phyloP scores from a whole-genome alignment of 805 yeast genomes.

The Diddensiella transvaalensis region DNA sequence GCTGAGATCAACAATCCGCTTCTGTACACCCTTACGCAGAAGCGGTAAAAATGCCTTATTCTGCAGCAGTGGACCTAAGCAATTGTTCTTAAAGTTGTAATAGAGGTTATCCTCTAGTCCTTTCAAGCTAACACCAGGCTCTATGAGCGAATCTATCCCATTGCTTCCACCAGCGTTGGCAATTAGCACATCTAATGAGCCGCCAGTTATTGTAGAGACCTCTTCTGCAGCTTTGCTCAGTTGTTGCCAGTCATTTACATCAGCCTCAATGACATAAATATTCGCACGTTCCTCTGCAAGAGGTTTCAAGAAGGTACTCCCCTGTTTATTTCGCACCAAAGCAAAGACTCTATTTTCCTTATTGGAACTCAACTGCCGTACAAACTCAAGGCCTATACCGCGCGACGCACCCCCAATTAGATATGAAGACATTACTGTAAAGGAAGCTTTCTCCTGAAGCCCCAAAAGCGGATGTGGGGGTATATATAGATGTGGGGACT shows the following conservation, averaged over 20 bases:
- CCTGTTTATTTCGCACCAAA: slow-evolving; percentile 16
- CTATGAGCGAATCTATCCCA: slow-evolving; percentile 10
- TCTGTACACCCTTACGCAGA: slow-evolving; percentile 6
- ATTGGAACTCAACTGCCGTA: slow-evolving; percentile 26
- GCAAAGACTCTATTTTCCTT: slow-evolving; percentile 29
- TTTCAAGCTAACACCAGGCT: neutral
- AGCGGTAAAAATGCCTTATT: slow-evolving; percentile 13
- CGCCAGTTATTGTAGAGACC: slow-evolving; percentile 16
- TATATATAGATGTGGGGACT: neutral
- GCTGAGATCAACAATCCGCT: slow-evolving; percentile 14
- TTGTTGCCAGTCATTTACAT: slow-evolving; percentile 21
- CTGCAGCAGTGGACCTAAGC: neutral
- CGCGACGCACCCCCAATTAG: slow-evolving; percentile 38
- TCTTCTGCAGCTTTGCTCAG: slow-evolving; percentile 13
- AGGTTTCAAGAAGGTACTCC: slow-evolving; percentile 12
- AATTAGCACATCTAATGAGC: slow-evolving; percentile 28
- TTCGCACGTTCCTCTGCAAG: slow-evolving; percentile 16
- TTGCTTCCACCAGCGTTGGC: slow-evolving; percentile 28
- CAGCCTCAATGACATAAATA: slow-evolving; percentile 27
- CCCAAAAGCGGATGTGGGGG: neutral
- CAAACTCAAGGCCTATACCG: slow-evolving; percentile 37
- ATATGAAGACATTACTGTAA: slow-evolving; percentile 26
- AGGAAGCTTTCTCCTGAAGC: too few species aligned
- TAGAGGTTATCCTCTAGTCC: neutral
- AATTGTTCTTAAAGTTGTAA: slow-evolving; percentile 3